A percentile compares a stretch with the other conserved stretches of the same genome.
These are phyloP conservation scores for Phyllosticta capitalensis DNA, from an alignment of 2,329 filamentous ascomycete species.

Conservation along the genomic window DNA sequence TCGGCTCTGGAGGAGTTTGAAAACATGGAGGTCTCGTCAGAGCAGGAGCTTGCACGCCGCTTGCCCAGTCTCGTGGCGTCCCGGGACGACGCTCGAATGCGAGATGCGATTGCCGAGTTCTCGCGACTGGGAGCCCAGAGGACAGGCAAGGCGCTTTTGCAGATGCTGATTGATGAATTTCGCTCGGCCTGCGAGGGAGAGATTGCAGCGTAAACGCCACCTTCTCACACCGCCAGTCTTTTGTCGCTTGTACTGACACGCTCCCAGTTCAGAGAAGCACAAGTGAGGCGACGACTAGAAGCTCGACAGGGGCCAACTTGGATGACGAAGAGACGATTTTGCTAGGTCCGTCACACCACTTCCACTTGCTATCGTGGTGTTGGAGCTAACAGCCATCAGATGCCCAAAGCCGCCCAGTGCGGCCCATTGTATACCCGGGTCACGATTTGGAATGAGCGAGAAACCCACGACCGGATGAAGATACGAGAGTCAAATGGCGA, in stretches of 20 bases:
- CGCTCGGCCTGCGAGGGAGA: constrained; percentile 4
- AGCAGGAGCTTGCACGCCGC: not conserved
- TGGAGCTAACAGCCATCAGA: not conserved
- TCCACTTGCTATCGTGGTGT: not conserved
- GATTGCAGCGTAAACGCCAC: not conserved
- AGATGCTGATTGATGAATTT: constrained; percentile 1
- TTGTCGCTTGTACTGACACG: not conserved
- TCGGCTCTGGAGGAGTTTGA: not conserved
- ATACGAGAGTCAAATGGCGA: not conserved
- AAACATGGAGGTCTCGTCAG: not conserved
- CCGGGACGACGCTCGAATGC: not conserved
- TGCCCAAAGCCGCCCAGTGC: not conserved
- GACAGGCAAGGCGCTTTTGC: not conserved
- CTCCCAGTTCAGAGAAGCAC: not conserved
- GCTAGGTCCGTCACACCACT: not conserved
- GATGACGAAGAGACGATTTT: not conserved
- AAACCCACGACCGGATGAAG: not conserved
- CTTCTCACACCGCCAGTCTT: not conserved
- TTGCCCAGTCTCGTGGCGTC: not conserved
- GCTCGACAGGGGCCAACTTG: not conserved
- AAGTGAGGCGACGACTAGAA: not conserved
- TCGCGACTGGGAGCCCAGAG: not conserved
- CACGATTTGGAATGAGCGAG: not conserved
- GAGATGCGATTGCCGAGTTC: not conserved
- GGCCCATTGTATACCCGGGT: not conserved